phyloP scores from a whole-genome alignment of 176 grass and related monocot species.

The Saccharum spontaneum region DNA sequence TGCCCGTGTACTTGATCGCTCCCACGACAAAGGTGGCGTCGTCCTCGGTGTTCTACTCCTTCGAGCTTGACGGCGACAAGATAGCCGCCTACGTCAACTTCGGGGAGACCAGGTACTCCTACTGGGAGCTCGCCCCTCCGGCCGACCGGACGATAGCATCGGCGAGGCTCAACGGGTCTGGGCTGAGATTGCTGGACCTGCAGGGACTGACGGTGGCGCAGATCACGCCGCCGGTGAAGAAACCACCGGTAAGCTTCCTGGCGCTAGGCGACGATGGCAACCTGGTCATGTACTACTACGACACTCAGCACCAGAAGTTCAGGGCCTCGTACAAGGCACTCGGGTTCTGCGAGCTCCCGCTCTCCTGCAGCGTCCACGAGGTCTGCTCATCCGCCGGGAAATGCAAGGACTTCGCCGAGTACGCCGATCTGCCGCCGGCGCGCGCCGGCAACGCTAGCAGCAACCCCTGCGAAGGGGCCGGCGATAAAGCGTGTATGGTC shows the following conservation, averaged over 20 bases:
- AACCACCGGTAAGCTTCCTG: conserved; percentile 30
- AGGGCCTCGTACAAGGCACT: conserved; percentile 34
- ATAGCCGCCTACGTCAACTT: conserved; percentile 45
- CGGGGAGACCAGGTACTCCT: conserved; percentile 1
- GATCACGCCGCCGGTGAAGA: conserved; percentile 26
- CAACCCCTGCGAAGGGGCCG: conserved; percentile 10
- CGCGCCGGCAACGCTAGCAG: neutral
- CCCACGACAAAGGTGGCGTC: neutral
- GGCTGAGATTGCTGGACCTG: conserved; percentile 33
- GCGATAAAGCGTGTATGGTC: conserved; percentile 12
- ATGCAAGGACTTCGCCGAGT: conserved; percentile 33
- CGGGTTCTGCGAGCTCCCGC: conserved; percentile 40
- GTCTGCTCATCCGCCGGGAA: conserved; percentile 43
- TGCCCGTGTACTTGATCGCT: conserved; percentile 1
- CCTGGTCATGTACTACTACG: conserved; percentile 31
- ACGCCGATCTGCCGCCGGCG: neutral
- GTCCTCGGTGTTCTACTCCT: conserved; percentile 53
- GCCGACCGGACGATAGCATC: conserved; percentile 35
- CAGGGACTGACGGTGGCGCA: neutral
- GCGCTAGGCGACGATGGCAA: conserved; percentile 36
- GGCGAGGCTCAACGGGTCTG: conserved; percentile 19
- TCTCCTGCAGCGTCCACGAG: conserved; percentile 27
- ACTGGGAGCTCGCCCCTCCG: neutral
- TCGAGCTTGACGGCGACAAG: conserved; percentile 58
- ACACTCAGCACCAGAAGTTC: neutral